Evolutionary conservation across 2,329 filamentous ascomycete species (phyloP).

Genomic region (Aspergillus pseudoglaucus): DNA sequence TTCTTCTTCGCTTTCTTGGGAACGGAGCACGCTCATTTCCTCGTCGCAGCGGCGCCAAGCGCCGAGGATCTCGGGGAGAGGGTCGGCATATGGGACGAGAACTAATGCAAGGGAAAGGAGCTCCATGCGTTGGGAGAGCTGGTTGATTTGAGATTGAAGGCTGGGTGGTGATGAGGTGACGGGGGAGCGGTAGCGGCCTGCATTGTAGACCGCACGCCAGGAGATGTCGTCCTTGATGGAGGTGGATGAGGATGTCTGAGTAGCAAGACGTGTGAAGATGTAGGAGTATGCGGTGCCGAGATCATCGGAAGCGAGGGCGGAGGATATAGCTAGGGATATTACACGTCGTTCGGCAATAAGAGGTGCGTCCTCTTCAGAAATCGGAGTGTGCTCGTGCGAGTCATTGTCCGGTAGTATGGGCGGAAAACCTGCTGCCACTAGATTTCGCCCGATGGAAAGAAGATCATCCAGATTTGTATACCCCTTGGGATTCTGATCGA

Average conservation of each 20-base stretch:
- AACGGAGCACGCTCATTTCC: constrained; percentile 50
- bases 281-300: constrained; percentile 62
- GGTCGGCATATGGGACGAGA: constrained; percentile 50
- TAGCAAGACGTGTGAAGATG: constrained; percentile 53
- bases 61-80: constrained; percentile 54
- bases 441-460: constrained; percentile 53
- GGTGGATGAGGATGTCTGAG: constrained; percentile 24
- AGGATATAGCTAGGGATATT: constrained; percentile 40
- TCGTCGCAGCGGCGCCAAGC: constrained; percentile 60
- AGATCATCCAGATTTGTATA: constrained; percentile 61
- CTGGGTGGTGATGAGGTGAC: constrained; percentile 21
- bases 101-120: constrained; percentile 56
- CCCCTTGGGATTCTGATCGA: constrained; percentile 55
- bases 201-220: constrained; percentile 59
- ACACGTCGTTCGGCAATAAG: constrained; percentile 41
- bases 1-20: constrained; percentile 51
- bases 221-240: constrained; percentile 49
- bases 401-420: constrained; percentile 17
- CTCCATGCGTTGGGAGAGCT: constrained; percentile 59
- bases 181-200: constrained; percentile 48
- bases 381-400: constrained; percentile 10
- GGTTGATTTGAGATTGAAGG: constrained; percentile 43
- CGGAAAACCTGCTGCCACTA: constrained; percentile 44
- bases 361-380: constrained; percentile 21
- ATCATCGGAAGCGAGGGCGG: constrained; percentile 38